These are phyloP conservation scores for Linum lewisii DNA, from an alignment of 345 rosid genomes.

Conservation along the genomic window DNA sequence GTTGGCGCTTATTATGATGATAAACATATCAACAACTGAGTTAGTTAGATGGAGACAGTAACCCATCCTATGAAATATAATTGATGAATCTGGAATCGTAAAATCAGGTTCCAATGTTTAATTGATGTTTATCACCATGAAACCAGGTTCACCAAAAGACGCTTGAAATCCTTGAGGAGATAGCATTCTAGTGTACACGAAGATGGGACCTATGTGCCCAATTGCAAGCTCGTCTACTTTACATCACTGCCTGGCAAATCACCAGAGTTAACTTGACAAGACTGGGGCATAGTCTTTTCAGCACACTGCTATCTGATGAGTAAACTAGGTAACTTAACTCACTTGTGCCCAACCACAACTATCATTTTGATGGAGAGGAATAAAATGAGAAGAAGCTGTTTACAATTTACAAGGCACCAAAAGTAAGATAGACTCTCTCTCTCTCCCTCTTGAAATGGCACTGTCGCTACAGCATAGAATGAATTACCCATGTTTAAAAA, in stretches of 20 bases:
- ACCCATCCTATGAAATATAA: constrained; percentile 1
- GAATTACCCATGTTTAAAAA: too few species aligned
- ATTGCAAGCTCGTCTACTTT: constrained; percentile 18
- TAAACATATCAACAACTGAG: neutral
- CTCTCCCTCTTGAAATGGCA: too few species aligned
- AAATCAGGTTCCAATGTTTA: neutral
- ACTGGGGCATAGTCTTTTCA: neutral
- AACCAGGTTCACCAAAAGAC: constrained; percentile 82
- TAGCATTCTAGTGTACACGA: constrained; percentile 44
- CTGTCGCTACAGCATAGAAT: too few species aligned
- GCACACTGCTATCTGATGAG: constrained; percentile 3
- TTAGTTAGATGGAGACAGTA: neutral
- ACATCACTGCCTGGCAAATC: neutral
- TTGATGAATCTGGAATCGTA: neutral
- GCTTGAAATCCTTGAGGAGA: constrained; percentile 71
- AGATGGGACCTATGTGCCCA: constrained; percentile 11
- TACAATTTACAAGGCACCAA: too few species aligned
- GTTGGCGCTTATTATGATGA: neutral
- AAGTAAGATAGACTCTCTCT: too few species aligned
- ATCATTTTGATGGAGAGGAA: neutral
- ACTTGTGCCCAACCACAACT: neutral
- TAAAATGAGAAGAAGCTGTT: neutral
- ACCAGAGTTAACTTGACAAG: neutral
- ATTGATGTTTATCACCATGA: constrained; percentile 10
- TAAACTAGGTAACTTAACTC: neutral